Conservation (phyloP, 371 early-diverging fungal species). For the Apophysomyces trapeziformis region DNA sequence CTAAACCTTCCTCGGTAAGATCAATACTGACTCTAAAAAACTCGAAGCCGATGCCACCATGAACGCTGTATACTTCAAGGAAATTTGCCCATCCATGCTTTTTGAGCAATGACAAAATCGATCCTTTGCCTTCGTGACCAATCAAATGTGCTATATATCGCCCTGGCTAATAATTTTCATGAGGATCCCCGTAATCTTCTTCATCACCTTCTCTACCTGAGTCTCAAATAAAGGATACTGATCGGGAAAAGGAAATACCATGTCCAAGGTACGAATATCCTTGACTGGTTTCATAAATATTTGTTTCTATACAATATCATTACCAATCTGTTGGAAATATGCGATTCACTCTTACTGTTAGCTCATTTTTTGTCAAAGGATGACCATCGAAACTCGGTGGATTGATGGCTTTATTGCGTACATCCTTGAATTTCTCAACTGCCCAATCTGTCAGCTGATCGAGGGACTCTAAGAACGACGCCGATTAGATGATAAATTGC, state of each 20-base stretch:
- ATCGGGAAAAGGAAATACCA: constrained; percentile 91
- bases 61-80: constrained; percentile 69
- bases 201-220: constrained; percentile 43
- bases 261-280: constrained; percentile 73
- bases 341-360: constrained; percentile 54
- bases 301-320: constrained; percentile 52
- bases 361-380: constrained; percentile 76
- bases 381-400: constrained; percentile 73
- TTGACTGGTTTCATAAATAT: constrained; percentile 85
- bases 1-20: constrained; percentile 84
- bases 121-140: constrained; percentile 88
- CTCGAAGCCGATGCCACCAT: constrained; percentile 74
- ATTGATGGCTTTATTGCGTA: constrained; percentile 74
- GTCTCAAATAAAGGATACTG: constrained; percentile 58
- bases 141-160: constrained; percentile 78
- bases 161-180: constrained; percentile 54
- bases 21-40: constrained; percentile 83
- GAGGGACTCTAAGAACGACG: constrained; percentile 67
- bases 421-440: constrained; percentile 76
- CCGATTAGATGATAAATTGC: neutral
- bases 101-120: constrained; percentile 84
- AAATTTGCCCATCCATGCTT: constrained; percentile 87
- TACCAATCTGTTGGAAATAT: constrained; percentile 8
- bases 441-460: constrained; percentile 84
- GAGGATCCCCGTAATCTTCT: neutral